Evolutionary conservation across 768 basidiomycete species (phyloP).

Genomic region (Psilocybe azurescens): DNA sequence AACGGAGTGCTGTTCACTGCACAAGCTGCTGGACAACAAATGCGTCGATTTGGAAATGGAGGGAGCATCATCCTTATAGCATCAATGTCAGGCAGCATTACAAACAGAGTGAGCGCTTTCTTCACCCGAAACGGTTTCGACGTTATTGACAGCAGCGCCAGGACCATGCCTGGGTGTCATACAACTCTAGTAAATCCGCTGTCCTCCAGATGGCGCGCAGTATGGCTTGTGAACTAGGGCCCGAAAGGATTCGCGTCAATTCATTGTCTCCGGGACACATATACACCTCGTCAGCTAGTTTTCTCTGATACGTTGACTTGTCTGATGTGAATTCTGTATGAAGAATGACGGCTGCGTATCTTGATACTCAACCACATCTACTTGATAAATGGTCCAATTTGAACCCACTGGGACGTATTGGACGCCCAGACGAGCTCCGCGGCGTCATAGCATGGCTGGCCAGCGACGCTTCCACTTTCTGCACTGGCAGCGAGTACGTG

Average conservation of each 20-base stretch:
- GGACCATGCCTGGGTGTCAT: constrained; percentile 80
- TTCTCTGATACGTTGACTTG: constrained; percentile 4
- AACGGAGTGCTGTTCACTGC: constrained; percentile 69
- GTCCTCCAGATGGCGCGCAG: constrained; percentile 83
- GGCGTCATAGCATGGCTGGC: constrained; percentile 77
- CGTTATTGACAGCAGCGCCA: constrained; percentile 25
- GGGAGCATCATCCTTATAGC: constrained; percentile 71
- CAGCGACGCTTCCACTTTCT: constrained; percentile 77
- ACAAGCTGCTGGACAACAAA: constrained; percentile 68
- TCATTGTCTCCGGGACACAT: constrained; percentile 79
- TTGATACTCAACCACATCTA: constrained; percentile 68
- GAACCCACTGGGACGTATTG: constrained; percentile 76
- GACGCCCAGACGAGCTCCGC: constrained; percentile 73
- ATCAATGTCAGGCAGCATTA: constrained; percentile 73
- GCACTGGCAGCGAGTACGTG: constrained; percentile 81
- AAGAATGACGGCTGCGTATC: constrained; percentile 78
- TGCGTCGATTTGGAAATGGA: constrained; percentile 55
- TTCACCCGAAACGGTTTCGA: neutral
- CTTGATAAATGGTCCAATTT: constrained; percentile 68
- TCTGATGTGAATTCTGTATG: neutral
- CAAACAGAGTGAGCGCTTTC: constrained; percentile 60
- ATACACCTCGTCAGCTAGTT: constrained; percentile 59
- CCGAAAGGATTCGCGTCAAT: constrained; percentile 72
- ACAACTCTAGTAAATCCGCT: constrained; percentile 79
- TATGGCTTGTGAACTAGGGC: constrained; percentile 82